phyloP scores from a whole-genome alignment of 2,329 filamentous ascomycete species.

The Stagonosporopsis cucurbitacearum region DNA sequence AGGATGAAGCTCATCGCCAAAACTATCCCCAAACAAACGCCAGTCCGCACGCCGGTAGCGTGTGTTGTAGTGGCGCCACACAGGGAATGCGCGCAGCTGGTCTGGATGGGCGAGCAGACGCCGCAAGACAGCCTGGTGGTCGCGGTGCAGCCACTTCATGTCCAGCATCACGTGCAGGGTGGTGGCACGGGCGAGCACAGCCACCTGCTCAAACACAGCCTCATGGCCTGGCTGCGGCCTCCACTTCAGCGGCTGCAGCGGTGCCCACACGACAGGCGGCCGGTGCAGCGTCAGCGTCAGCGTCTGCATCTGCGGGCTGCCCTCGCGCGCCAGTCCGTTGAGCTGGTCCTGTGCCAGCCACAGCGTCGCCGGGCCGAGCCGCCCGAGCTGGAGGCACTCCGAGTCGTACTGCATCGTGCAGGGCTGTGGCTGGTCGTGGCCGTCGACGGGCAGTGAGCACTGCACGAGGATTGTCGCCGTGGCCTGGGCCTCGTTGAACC shows the following conservation, averaged over 20 bases:
- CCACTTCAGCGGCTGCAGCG: background rate
- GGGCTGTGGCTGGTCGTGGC: slow-evolving; percentile 19
- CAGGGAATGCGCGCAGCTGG: slow-evolving; percentile 17
- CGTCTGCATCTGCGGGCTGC: slow-evolving; percentile 19
- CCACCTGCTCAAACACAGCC: background rate
- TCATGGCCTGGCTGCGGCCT: background rate
- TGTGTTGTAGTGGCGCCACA: slow-evolving; percentile 3
- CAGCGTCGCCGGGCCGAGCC: slow-evolving; percentile 8
- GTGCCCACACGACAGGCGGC: slow-evolving; percentile 21
- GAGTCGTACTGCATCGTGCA: slow-evolving; percentile 28
- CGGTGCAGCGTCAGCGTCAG: slow-evolving; percentile 10
- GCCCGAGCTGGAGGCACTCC: slow-evolving; percentile 21
- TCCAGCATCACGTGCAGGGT: slow-evolving; percentile 21
- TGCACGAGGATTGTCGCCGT: slow-evolving; percentile 21
- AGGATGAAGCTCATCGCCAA: background rate
- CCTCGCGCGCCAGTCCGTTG: slow-evolving; percentile 14
- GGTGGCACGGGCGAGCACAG: background rate
- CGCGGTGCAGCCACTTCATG: slow-evolving; percentile 25
- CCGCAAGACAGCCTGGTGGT: slow-evolving; percentile 16
- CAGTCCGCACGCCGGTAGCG: slow-evolving; percentile 10
- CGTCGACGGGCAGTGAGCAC: background rate
- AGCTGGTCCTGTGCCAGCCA: slow-evolving; percentile 4
- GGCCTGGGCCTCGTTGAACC: slow-evolving; percentile 13
- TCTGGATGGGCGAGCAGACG: slow-evolving; percentile 15
- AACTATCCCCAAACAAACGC: slow-evolving; percentile 10